phyloP scores from a whole-genome alignment of 2,329 filamentous ascomycete species.

The Xylaria sp. region DNA sequence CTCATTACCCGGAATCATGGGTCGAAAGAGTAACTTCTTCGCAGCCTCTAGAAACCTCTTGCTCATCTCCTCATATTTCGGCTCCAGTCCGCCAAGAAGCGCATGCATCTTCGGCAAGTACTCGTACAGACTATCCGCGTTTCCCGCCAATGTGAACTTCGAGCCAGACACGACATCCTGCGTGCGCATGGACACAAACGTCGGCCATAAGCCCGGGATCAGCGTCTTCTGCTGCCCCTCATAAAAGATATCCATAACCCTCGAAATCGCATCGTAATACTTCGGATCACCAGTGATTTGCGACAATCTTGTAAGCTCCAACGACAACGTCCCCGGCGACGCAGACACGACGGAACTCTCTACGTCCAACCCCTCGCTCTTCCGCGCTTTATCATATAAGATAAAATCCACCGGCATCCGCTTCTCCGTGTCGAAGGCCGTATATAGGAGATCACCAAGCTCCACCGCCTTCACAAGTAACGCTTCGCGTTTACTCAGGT shows the following conservation, averaged over 20 bases:
- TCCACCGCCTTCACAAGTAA: conserved; percentile 41
- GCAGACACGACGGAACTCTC: conserved; percentile 40
- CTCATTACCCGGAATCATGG: conserved; percentile 53
- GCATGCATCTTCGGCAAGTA: conserved; percentile 61
- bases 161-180: conserved; percentile 37
- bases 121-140: conserved; percentile 44
- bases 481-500: conserved; percentile 35
- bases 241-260: conserved; percentile 63
- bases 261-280: conserved; percentile 67
- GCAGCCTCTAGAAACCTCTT: conserved; percentile 50
- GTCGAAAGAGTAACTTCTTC: conserved; percentile 61
- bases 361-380: conserved; percentile 31
- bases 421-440: conserved; percentile 42
- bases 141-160: conserved; percentile 35
- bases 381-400: conserved; percentile 38
- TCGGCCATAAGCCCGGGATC: conserved; percentile 70
- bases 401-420: conserved; percentile 45
- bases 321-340: conserved; percentile 57
- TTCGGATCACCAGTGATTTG: conserved; percentile 68
- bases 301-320: conserved; percentile 68
- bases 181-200: conserved; percentile 54
- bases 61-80: conserved; percentile 37
- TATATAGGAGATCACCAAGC: conserved; percentile 43
- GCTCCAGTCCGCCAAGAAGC: conserved; percentile 54
- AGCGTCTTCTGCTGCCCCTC: conserved; percentile 58